phyloP scores from a whole-genome alignment of 352 stramenopile genomes.

The Thalassiosira mediterranea region DNA sequence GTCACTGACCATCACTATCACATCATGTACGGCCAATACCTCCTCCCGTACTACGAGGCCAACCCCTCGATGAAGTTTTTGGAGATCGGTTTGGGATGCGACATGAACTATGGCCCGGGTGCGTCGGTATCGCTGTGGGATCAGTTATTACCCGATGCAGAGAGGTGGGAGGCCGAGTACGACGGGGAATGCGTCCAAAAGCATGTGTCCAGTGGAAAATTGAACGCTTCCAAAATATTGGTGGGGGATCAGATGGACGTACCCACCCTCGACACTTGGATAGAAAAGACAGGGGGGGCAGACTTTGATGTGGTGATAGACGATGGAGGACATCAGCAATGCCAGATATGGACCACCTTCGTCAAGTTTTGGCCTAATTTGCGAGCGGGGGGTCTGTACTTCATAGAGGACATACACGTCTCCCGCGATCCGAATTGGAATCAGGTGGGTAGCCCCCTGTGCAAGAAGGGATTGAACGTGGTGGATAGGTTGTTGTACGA shows the following conservation, averaged over 20 bases:
- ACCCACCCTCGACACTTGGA: slow-evolving; percentile 22
- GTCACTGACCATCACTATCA: slow-evolving; percentile 27
- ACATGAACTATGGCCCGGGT: slow-evolving; percentile 50
- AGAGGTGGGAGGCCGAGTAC: slow-evolving; percentile 47
- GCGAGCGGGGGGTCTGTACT: slow-evolving; percentile 10
- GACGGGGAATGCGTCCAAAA: slow-evolving; percentile 39
- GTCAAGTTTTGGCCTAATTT: slow-evolving; percentile 21
- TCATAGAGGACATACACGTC: slow-evolving; percentile 22
- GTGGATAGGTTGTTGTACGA: slow-evolving; percentile 1
- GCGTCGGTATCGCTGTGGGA: slow-evolving; percentile 39
- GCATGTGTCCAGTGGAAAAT: slow-evolving; percentile 1
- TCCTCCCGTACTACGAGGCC: slow-evolving; percentile 19
- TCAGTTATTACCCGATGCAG: slow-evolving; percentile 41
- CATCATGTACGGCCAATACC: slow-evolving; percentile 34
- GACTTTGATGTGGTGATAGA: slow-evolving; percentile 51
- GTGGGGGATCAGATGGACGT: slow-evolving; percentile 33
- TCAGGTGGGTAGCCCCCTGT: neutral
- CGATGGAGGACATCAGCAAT: slow-evolving; percentile 43
- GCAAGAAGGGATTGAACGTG: neutral
- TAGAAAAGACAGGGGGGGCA: slow-evolving; percentile 26
- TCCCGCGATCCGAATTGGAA: neutral
- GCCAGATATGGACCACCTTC: slow-evolving; percentile 33
- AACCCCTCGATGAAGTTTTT: slow-evolving; percentile 41
- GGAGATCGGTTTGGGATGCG: slow-evolving; percentile 42
- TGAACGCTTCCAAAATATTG: slow-evolving; percentile 32